These are phyloP conservation scores for Symbiotaphrina buchneri DNA, from an alignment of 495 filamentous ascomycete species.

Conservation along the genomic window DNA sequence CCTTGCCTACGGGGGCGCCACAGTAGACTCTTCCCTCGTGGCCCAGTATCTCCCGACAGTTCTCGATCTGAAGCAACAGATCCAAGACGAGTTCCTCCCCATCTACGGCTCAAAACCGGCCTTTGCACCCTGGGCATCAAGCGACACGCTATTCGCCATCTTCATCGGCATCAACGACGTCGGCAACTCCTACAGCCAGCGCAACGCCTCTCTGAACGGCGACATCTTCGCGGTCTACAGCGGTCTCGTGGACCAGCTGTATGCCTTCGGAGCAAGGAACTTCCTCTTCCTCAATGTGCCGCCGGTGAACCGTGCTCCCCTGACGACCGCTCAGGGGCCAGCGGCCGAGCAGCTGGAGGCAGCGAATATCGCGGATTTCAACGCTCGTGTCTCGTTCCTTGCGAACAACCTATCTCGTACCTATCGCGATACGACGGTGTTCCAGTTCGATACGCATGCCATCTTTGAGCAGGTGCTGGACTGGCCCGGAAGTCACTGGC, in stretches of 20 bases:
- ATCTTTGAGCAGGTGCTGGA: conserved; percentile 11
- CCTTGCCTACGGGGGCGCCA: conserved; percentile 31
- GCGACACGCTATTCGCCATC: conserved; percentile 15
- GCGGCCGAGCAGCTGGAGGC: conserved; percentile 5
- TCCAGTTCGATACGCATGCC: conserved; percentile 11
- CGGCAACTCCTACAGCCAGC: conserved; percentile 11
- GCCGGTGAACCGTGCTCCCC: conserved; percentile 41
- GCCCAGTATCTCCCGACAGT: conserved; percentile 14
- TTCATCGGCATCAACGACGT: conserved; percentile 24
- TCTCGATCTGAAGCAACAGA: conserved; percentile 15
- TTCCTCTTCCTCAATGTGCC: conserved; percentile 61
- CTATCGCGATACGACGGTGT: conserved; percentile 9
- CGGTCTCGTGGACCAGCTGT: conserved; percentile 22
- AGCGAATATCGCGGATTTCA: conserved; percentile 10
- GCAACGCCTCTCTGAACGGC: conserved; percentile 11
- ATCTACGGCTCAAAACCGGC: conserved; percentile 10
- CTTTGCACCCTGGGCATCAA: conserved; percentile 11
- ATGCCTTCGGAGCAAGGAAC: conserved; percentile 41
- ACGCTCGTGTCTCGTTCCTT: conserved; percentile 8
- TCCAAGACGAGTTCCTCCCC: conserved; percentile 14
- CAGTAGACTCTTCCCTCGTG: conserved; percentile 26
- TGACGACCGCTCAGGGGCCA: conserved; percentile 12
- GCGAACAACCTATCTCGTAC: conserved; percentile 6
- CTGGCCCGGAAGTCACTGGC: conserved; percentile 8
- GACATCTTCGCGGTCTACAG: conserved; percentile 20